These are phyloP conservation scores for Talaromyces sp. DNA, from an alignment of 2,329 filamentous ascomycete species.

Conservation along the genomic window DNA sequence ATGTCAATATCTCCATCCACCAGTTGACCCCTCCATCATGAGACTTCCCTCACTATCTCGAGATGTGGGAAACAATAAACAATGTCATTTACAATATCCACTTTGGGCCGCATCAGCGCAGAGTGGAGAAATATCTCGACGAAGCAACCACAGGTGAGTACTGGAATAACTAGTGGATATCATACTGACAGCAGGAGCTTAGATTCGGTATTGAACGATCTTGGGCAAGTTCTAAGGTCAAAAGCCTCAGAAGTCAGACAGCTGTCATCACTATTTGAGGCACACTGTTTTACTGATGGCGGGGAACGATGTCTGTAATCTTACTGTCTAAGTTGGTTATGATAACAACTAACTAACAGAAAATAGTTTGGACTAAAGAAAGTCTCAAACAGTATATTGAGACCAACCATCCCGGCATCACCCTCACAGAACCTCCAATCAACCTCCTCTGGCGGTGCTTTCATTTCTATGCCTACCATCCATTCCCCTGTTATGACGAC, in stretches of 20 bases:
- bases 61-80: neutral
- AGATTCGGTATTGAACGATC: conserved; percentile 1
- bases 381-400: conserved; percentile 2
- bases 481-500: neutral
- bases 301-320: neutral
- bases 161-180: neutral
- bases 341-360: neutral
- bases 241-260: neutral
- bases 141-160: neutral
- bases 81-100: neutral
- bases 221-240: conserved; percentile 2
- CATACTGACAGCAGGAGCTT: neutral
- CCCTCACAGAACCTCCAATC: neutral
- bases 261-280: neutral
- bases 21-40: neutral
- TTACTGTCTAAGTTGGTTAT: neutral
- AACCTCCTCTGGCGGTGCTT: conserved; percentile 1
- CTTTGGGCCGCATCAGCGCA: neutral
- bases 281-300: conserved; percentile 2
- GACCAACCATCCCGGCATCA: neutral
- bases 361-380: neutral
- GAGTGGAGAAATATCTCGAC: conserved; percentile 3
- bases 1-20: neutral
- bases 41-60: neutral
- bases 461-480: conserved; percentile 5